Evolutionary conservation across 169 alveolate genomes (phyloP), one percentile per base, ranked within the genome.

Genomic region (Plasmodium malariae): DNA sequence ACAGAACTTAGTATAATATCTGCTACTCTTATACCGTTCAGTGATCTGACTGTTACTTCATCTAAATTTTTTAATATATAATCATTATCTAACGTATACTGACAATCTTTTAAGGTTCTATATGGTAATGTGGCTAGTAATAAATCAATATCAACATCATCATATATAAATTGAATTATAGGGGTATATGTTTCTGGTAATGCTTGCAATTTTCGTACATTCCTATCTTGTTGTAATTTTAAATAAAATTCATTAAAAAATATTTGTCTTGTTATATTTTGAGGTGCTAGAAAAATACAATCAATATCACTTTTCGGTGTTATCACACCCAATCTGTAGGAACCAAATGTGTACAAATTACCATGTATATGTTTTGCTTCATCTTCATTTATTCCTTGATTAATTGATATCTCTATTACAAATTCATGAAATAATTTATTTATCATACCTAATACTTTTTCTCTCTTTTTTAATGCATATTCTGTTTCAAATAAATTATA

Each of bases 301-400:
- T 99, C 99, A 34, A 99, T 97, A 93, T 99, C 99, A 72, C 99
- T 97, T 43, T 98, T 99, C 0, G 99, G 99, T 2, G 98, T 96
- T 17, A 97, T 98, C 40, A 99, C 98, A 26, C 99, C 99, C 32
- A 99, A 93, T 69, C 99, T 83, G 92, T 99, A 98, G 17, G 99
- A 97, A 14, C 99, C 99, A 92, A 98, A 97, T 7, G 99, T 96
- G 72, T 97, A 96, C 43, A 98, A 93, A 68, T 96, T 96, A 4
- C 98, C 99, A 24, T 98, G 97, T 54, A 98, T 97, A 37, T 93
- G 88, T 36, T 92, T 69, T 7, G 99, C 98, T 28, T 96, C 98
- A 37, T 95, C 97, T 74, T 96, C 98, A 54, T 94, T 94, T 91
- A 95, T 93, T 24, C 98, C 98, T 65, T 96, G 96, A 54, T 60